phyloP scores from a whole-genome alignment of 495 filamentous ascomycete species.

The Talaromyces thailandensis region DNA sequence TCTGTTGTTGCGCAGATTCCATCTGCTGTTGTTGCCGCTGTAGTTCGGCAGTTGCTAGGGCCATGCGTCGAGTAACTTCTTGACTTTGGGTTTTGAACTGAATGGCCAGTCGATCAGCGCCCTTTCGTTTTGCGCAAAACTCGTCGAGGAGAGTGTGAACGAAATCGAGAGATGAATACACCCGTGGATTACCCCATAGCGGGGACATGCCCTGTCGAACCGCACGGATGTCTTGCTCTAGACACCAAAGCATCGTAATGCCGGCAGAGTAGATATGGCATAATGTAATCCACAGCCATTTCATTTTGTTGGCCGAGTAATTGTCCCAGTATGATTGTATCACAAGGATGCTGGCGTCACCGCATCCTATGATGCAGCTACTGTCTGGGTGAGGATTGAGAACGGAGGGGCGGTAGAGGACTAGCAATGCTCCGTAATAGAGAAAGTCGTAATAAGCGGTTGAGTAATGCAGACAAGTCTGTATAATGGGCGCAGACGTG shows the following conservation, averaged over 20 bases:
- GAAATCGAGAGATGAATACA: conserved; percentile 24
- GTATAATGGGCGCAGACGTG: conserved; percentile 27
- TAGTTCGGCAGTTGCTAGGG: conserved; percentile 4
- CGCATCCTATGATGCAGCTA: conserved; percentile 37
- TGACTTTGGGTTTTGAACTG: conserved; percentile 38
- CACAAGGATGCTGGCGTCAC: conserved; percentile 40
- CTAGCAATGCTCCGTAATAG: conserved; percentile 41
- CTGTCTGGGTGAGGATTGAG: conserved; percentile 36
- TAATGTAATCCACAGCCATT: conserved; percentile 47
- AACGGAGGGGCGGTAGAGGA: conserved; percentile 42
- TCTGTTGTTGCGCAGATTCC: conserved; percentile 12
- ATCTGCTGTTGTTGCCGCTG: conserved; percentile 24
- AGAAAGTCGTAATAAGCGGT: conserved; percentile 43
- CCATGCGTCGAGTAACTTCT: conserved; percentile 37
- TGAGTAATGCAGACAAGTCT: conserved; percentile 35
- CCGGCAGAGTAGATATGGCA: conserved; percentile 45
- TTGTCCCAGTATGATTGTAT: conserved; percentile 42
- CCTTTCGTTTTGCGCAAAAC: conserved; percentile 39
- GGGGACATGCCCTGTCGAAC: conserved; percentile 31
- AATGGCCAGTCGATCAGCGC: conserved; percentile 36
- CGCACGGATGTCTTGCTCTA: conserved; percentile 36
- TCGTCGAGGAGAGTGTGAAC: conserved; percentile 40
- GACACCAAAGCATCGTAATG: conserved; percentile 39
- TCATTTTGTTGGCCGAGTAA: conserved; percentile 40
- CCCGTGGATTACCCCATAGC: conserved; percentile 34